These are phyloP conservation scores for Agaricales sp. DNA, from an alignment of 1,284 basidiomycete species.

Conservation along the genomic window DNA sequence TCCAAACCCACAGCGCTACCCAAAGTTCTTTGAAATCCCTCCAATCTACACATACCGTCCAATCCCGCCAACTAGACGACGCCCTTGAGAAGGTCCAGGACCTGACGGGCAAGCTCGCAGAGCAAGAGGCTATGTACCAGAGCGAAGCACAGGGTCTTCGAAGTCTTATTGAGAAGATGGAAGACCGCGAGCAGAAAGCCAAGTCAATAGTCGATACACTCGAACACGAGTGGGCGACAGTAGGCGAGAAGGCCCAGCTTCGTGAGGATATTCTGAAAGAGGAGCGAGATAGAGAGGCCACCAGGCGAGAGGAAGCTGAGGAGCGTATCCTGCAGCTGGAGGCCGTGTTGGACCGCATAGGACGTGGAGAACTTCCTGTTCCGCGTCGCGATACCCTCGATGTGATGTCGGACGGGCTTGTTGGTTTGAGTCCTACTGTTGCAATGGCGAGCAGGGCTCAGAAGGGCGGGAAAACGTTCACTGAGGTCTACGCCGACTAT, in stretches of 20 bases:
- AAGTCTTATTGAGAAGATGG: constrained; percentile 69
- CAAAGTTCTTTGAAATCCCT: constrained; percentile 59
- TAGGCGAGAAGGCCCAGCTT: constrained; percentile 58
- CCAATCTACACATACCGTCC: constrained; percentile 56
- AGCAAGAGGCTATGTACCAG: constrained; percentile 71
- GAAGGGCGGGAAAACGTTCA: constrained; percentile 76
- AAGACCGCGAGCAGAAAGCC: constrained; percentile 72
- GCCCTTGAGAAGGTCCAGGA: constrained; percentile 63
- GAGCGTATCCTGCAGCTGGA: constrained; percentile 51
- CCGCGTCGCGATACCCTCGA: constrained; percentile 42
- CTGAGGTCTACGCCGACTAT: constrained; percentile 85
- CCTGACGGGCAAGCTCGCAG: constrained; percentile 62
- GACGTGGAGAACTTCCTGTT: constrained; percentile 55
- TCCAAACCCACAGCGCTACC: constrained; percentile 49
- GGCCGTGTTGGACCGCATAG: constrained; percentile 52
- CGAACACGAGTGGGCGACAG: constrained; percentile 67
- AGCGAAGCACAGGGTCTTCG: constrained; percentile 64
- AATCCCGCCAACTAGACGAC: constrained; percentile 60
- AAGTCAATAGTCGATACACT: constrained; percentile 70
- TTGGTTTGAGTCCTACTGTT: constrained; percentile 74
- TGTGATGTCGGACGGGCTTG: constrained; percentile 40
- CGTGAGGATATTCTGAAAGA: constrained; percentile 55
- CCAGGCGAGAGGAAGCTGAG: constrained; percentile 51
- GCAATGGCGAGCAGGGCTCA: constrained; percentile 75
- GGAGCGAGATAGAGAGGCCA: constrained; percentile 55